Evolutionary conservation across 441 rosid genomes (phyloP).

Genomic region (Syzygium malaccense): DNA sequence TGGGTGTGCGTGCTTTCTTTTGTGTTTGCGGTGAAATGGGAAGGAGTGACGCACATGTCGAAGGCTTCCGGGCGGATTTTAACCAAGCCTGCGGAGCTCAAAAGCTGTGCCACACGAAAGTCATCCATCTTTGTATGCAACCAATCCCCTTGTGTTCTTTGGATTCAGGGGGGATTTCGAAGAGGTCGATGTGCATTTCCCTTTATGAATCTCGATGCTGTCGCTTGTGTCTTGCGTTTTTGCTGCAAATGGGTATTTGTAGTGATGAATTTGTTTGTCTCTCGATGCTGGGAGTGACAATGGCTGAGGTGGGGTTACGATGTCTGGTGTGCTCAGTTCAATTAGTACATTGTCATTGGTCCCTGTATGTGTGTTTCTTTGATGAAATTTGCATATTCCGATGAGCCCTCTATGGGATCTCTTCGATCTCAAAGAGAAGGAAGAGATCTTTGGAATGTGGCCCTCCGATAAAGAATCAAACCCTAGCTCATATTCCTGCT

Average conservation of each 20-base stretch:
- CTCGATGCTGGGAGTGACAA: neutral
- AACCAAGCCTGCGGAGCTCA: constrained; percentile 6
- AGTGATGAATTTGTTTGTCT: neutral
- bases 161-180: neutral
- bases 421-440: neutral
- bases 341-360: neutral
- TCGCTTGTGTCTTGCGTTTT: neutral
- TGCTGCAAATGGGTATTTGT: neutral
- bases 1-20: neutral
- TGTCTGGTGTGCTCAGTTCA: neutral
- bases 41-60: constrained; percentile 3
- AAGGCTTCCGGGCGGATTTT: constrained; percentile 5
- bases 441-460: neutral
- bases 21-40: neutral
- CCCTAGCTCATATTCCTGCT: rapidly evolving
- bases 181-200: neutral
- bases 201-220: too few species aligned
- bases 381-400: neutral
- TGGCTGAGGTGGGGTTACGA: neutral
- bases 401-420: neutral
- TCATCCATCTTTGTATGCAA: neutral
- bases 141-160: neutral
- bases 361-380: neutral
- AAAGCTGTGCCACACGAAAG: constrained; percentile 6
- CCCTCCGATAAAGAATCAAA: neutral